Base-by-base conservation (phyloP, 495 filamentous ascomycete species). In the Penicillium taxi region DNA sequence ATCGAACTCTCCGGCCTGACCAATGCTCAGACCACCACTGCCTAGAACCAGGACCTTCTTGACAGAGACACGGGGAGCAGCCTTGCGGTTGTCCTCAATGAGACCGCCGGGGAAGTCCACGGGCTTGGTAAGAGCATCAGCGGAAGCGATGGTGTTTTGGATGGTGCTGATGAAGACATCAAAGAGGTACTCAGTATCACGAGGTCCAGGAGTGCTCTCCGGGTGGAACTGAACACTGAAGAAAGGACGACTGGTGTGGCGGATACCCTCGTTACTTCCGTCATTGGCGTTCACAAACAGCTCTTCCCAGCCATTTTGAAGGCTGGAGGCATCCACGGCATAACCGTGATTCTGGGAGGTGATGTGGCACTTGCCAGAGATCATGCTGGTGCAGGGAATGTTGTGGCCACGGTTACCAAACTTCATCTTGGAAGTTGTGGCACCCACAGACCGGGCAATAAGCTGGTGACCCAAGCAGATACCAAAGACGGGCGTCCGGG, bases 221-320 rank as follows among this genome's bases (percentile, higher is more conserved):
- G 91, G 91, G 52, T 98, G 91, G 70, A 98, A 98, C 60, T 98
- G 91, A 14, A 96, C 91, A 67, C 87, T 94, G 74, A 98, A 98
- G 69, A 84, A 93, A 12, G 91, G 91, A 34, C 77, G 81, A 58
- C 67, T 74, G 28, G 73, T 67, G 56, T 98, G 88, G 54, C 86
- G 80, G 46, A 98, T 94, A 64, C 91, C 91, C 63, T 96, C 91
- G 58, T 96, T 96, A 57, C 86, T 95, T 46, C 84, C 84, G 55
- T 98, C 91, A 55, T 98, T 98, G 56, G 91, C 91, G 53, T 98
- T 98, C 39, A 96, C 81, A 47, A 96, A 96, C 1, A 96, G 72
- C 56, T 96, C 91, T 42, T 81, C 73, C 91, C 91, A 98, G 30
- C 77, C 81, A 6, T 65, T 39, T 14, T 86, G 82, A 9, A 98